Conservation (phyloP, 805 yeast species). For the Monosporozyma servazzii region DNA sequence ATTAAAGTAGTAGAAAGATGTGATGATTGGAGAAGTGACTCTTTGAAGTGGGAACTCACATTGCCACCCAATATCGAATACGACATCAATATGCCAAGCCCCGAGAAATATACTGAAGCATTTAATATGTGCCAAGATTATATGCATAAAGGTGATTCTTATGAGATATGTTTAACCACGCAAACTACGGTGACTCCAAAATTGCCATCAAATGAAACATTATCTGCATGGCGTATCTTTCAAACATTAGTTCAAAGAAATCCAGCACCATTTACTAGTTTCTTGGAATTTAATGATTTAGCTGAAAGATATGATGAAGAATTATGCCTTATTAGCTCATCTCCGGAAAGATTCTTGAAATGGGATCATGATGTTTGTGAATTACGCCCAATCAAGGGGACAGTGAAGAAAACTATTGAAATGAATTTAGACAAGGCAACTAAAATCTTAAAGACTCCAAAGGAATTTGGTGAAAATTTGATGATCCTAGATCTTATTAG, state of each 20-base stretch:
- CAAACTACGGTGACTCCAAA: constrained; percentile 49
- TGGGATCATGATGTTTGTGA: constrained; percentile 66
- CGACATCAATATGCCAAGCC: constrained; percentile 41
- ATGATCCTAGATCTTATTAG: constrained; percentile 96
- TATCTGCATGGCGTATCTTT: constrained; percentile 72
- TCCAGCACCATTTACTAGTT: constrained; percentile 91
- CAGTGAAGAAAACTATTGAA: constrained; percentile 58
- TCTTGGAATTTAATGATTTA: constrained; percentile 44
- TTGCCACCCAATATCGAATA: constrained; percentile 21
- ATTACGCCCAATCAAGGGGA: constrained; percentile 92
- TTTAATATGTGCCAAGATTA: constrained; percentile 58
- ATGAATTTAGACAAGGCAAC: constrained; percentile 53
- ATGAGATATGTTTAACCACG: constrained; percentile 84
- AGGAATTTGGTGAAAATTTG: constrained; percentile 89
- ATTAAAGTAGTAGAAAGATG: constrained; percentile 4
- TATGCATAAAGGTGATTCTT: constrained; percentile 76
- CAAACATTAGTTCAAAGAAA: constrained; percentile 59
- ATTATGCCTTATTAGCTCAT: constrained; percentile 60
- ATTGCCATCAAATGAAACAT: constrained; percentile 27
- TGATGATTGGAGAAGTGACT: neutral
- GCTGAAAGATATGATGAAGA: constrained; percentile 42
- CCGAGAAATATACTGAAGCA: constrained; percentile 42
- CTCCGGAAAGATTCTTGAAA: constrained; percentile 86
- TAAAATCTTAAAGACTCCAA: constrained; percentile 63
- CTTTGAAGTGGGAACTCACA: constrained; percentile 11